Base-by-base conservation (phyloP, 2,329 filamentous ascomycete genomes). In the Phyllosticta citribraziliensis region DNA sequence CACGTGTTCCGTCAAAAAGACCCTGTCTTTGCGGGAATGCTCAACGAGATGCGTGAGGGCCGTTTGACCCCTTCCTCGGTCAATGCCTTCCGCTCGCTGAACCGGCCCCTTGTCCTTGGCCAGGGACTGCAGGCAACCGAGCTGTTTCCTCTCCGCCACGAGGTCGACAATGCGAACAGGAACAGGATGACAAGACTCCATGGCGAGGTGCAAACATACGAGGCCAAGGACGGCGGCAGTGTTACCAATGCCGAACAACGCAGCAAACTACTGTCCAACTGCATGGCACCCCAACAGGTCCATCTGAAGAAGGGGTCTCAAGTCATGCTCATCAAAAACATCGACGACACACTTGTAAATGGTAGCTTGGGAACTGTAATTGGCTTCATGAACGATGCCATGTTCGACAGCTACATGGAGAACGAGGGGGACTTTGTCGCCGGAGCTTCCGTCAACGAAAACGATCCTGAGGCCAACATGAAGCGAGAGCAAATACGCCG, bases 271-370 rank as follows among this genome's bases (percentile, higher is more conserved):
- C 79, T 99, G 5, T 75, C 83, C 5, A 96, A 93, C 70, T 96
- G 95, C 84, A 97, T 99, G 89, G 92, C 94, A 0, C 92, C 94
- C 0, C 87, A 88, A 67, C 70, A 75, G 0, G 83, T 99, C 20
- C 84, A 88, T 35, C 76, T 99, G 30, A 97, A 97, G 73, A 87
- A 94, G 64, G 90, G 91, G 10, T 90, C 94, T 0, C 95, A 99
- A 71, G 95, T 99, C 53, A 99, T 99, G 94, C 79, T 99, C n/a
- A 97, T 99, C 80, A 99, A 99, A 74, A 99, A 99, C 68, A 87
- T 97, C 76, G 94, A 99, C 70, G 91, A 96, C 50, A 87, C 84
- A 0, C 81, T 99, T 0, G 94, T 97, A 66, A 99, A 99, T 70
- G 94, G 94, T 4, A 96, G 93, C 0, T 80, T 99, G 10, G 94